A percentile compares a stretch with the other conserved stretches of the same genome.
Conservation (phyloP, 108 stramenopile genomes). For the Epipyxis sp. region DNA sequence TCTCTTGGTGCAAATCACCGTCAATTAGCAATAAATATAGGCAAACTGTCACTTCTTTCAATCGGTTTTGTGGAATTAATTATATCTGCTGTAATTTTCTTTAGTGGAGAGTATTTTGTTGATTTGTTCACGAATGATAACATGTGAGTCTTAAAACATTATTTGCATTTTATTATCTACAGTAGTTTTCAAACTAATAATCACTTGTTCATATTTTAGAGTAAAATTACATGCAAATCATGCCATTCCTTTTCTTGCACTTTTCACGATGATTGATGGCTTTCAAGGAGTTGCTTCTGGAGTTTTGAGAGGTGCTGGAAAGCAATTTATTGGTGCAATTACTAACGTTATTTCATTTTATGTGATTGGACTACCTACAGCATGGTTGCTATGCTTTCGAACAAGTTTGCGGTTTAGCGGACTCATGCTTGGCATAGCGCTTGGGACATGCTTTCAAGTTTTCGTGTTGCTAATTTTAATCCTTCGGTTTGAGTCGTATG, state of each 20-base stretch:
- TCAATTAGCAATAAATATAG: slow-evolving; percentile 14
- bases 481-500: slow-evolving; percentile 3
- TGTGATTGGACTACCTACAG: slow-evolving; percentile 16
- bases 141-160: too few relatives aligned
- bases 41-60: not conserved
- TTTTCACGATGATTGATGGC: slow-evolving; percentile 25
- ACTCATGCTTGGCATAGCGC: slow-evolving; percentile 18
- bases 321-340: slow-evolving; percentile 23
- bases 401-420: slow-evolving; percentile 2
- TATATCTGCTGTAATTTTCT: not conserved
- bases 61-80: not conserved
- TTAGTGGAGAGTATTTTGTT: slow-evolving; percentile 1
- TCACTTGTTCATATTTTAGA: too few relatives aligned
- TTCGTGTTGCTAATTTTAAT: not conserved
- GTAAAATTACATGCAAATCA: not conserved
- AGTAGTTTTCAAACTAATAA: too few relatives aligned
- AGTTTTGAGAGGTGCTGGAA: slow-evolving; percentile 26
- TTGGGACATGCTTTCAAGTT: slow-evolving; percentile 6
- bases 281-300: slow-evolving; percentile 31
- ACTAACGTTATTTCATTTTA: slow-evolving; percentile 25
- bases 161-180: too few relatives aligned
- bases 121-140: slow-evolving; percentile 2
- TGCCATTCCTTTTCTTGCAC: slow-evolving; percentile 14
- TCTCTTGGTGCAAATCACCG: slow-evolving; percentile 17
- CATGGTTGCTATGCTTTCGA: slow-evolving; percentile 21